Evolutionary conservation across 352 stramenopile species (phyloP).

Genomic region (Aphanomyces invadans): DNA sequence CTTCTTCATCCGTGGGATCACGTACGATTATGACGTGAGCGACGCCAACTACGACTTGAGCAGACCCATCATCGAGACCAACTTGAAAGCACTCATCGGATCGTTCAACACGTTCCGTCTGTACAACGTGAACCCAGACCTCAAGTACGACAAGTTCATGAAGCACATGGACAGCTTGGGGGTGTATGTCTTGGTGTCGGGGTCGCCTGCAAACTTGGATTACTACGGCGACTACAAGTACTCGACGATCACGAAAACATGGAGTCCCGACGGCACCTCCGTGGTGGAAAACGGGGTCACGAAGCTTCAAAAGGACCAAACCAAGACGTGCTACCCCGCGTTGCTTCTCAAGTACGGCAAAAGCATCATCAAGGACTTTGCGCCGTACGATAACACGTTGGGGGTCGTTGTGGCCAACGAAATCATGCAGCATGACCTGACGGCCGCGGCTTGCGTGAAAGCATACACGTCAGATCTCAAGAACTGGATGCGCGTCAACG

Average conservation of each 20-base stretch:
- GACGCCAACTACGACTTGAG: constrained; percentile 74
- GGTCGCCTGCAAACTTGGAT: constrained; percentile 69
- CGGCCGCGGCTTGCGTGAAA: constrained; percentile 70
- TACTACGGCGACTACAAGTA: constrained; percentile 84
- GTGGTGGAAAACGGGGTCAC: constrained; percentile 30
- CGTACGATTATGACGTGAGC: constrained; percentile 31
- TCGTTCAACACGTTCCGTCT: constrained; percentile 80
- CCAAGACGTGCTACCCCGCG: constrained; percentile 76
- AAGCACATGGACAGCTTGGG: constrained; percentile 65
- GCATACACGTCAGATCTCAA: constrained; percentile 76
- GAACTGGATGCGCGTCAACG: constrained; percentile 82
- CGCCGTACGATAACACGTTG: constrained; percentile 81
- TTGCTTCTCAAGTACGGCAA: constrained; percentile 82
- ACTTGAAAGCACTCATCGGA: constrained; percentile 45
- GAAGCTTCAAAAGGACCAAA: constrained; percentile 46
- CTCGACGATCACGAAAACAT: constrained; percentile 63
- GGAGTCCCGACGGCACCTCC: constrained; percentile 38
- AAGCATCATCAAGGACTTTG: constrained; percentile 83
- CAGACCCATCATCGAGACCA: constrained; percentile 53
- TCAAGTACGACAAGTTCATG: constrained; percentile 82
- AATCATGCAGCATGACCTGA: constrained; percentile 80
- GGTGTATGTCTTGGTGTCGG: constrained; percentile 76
- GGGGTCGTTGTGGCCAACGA: constrained; percentile 79
- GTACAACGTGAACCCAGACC: constrained; percentile 80
- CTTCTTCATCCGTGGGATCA: constrained; percentile 43